phyloP scores from a whole-genome alignment of 805 yeast species.

The Kazachstania viticola region DNA sequence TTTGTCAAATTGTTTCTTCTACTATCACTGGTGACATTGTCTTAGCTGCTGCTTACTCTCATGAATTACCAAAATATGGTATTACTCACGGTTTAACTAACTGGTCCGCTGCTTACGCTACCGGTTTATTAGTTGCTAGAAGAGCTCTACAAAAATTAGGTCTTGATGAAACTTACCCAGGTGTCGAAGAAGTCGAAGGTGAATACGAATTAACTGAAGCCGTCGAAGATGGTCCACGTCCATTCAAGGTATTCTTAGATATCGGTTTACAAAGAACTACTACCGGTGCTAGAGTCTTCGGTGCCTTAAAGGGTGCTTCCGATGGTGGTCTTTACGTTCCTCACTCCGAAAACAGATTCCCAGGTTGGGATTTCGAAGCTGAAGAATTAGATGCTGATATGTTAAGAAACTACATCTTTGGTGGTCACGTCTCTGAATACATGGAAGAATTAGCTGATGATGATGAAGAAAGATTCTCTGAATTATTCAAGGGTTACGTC shows the following conservation, averaged over 20 bases:
- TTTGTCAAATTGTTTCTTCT: slow-evolving; percentile 93
- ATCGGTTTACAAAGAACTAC: slow-evolving; percentile 99
- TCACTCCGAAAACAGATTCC: slow-evolving; percentile 99
- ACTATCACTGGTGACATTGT: slow-evolving; percentile 96
- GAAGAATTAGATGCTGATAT: slow-evolving; percentile 97
- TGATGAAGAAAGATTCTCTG: slow-evolving; percentile 98
- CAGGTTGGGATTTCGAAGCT: slow-evolving; percentile 98
- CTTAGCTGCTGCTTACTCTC: slow-evolving; percentile 95
- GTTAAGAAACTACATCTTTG: slow-evolving; percentile 97
- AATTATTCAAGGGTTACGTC: slow-evolving; percentile 90
- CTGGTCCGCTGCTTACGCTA: slow-evolving; percentile 99
- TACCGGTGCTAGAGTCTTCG: slow-evolving; percentile 99
- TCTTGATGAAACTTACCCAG: slow-evolving; percentile 93
- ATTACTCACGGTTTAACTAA: slow-evolving; percentile 97
- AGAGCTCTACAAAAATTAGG: slow-evolving; percentile 97
- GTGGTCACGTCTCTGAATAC: slow-evolving; percentile 99
- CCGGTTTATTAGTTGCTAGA: slow-evolving; percentile 97
- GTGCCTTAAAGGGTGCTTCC: slow-evolving; percentile 99
- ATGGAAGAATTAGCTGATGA: slow-evolving; percentile 99
- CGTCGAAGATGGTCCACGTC: slow-evolving; percentile 98
- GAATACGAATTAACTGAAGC: slow-evolving; percentile 98
- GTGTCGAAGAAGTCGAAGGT: slow-evolving; percentile 99
- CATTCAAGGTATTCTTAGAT: slow-evolving; percentile 98
- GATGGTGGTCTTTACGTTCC: slow-evolving; percentile 99
- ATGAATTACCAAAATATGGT: slow-evolving; percentile 97